Conservation (phyloP, 164 flowering plant species). For the Stephania cephalantha region DNA sequence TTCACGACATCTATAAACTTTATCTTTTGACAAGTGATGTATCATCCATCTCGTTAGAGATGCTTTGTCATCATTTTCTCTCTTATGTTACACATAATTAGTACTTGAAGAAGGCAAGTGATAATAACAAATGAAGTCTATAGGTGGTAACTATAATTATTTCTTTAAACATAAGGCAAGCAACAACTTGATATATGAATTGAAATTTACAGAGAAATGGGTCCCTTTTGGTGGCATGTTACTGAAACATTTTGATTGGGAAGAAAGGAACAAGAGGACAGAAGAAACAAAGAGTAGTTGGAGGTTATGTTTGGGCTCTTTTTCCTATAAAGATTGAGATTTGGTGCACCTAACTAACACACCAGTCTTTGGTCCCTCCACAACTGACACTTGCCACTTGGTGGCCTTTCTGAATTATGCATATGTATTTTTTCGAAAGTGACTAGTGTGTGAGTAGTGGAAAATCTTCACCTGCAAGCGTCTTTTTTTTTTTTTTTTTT, state of each 20-base stretch:
- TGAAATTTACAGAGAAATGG: background rate
- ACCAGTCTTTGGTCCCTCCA: background rate
- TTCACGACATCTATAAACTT: too few relatives aligned
- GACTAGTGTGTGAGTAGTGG: too few relatives aligned
- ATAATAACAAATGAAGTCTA: too few relatives aligned
- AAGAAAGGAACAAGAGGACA: background rate
- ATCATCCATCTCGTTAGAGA: too few relatives aligned
- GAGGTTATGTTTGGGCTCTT: background rate
- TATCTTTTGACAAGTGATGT: too few relatives aligned
- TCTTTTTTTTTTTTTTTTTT: background rate
- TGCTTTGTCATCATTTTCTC: too few relatives aligned
- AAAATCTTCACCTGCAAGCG: background rate
- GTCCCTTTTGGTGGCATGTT: background rate
- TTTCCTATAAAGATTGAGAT: background rate
- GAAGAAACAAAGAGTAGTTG: background rate
- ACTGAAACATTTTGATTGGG: background rate
- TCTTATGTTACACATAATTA: too few relatives aligned
- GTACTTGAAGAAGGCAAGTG: too few relatives aligned
- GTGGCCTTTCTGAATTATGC: background rate
- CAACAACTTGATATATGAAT: background rate
- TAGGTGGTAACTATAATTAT: background rate
- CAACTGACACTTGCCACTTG: background rate
- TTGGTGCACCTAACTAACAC: background rate
- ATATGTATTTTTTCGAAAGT: background rate
- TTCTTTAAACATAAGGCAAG: background rate